These are phyloP conservation scores for Ascoidea rubescens DNA, from an alignment of 805 yeast genomes.

Conservation along the genomic window DNA sequence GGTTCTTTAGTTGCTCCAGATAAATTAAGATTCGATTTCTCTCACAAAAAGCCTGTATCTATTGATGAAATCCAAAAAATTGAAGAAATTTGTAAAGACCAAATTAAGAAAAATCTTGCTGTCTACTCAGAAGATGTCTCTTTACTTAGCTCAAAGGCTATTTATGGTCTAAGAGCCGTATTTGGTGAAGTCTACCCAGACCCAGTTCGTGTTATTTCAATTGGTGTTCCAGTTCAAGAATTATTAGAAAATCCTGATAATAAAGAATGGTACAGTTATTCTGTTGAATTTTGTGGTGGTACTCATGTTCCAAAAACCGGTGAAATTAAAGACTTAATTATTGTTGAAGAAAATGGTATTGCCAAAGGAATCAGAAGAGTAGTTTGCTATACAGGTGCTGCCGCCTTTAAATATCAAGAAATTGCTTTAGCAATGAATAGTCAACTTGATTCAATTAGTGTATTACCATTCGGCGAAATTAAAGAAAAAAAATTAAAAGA, in stretches of 20 bases:
- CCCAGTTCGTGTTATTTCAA: constrained; percentile 95
- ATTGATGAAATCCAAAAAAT: constrained; percentile 59
- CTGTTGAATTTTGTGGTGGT: constrained; percentile 98
- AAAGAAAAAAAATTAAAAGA: constrained; percentile 80
- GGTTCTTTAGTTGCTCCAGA: constrained; percentile 96
- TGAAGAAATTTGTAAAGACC: constrained; percentile 59
- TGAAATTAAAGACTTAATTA: constrained; percentile 82
- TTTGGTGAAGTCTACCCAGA: constrained; percentile 99
- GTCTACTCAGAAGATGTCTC: constrained; percentile 81
- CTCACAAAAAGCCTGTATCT: constrained; percentile 77
- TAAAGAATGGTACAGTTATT: constrained; percentile 60
- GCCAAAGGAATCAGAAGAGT: constrained; percentile 98
- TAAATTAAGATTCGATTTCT: constrained; percentile 90
- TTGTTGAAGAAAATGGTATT: constrained; percentile 91
- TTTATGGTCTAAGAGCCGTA: constrained; percentile 87
- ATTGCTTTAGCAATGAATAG: constrained; percentile 59
- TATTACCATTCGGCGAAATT: constrained; percentile 54
- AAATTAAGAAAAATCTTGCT: constrained; percentile 52
- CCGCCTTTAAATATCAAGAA: constrained; percentile 83
- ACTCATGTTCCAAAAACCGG: constrained; percentile 90
- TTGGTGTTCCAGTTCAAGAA: constrained; percentile 83
- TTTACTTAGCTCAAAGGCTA: constrained; percentile 55
- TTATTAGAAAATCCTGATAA: constrained; percentile 58
- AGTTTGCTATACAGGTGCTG: constrained; percentile 90
- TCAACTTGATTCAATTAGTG: constrained; percentile 43